These are phyloP conservation scores for Fragilariopsis cylindrus DNA, from an alignment of 108 stramenopile genomes.

Conservation along the genomic window DNA sequence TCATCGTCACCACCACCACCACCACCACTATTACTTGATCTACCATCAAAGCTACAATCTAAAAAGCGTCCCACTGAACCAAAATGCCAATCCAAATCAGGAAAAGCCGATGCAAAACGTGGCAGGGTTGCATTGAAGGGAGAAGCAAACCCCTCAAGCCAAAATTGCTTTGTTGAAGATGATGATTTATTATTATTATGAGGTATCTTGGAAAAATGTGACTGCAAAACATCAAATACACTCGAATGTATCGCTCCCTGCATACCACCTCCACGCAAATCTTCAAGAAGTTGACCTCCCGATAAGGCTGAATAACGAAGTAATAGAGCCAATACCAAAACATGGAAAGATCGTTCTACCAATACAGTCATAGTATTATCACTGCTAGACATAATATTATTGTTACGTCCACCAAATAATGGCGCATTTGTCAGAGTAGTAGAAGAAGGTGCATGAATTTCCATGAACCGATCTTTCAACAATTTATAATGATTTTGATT, in stretches of 20 bases:
- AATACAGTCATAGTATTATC: not conserved
- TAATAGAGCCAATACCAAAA: constrained; percentile 51
- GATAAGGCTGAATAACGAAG: constrained; percentile 72
- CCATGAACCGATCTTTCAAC: constrained; percentile 53
- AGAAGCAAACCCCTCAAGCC: constrained; percentile 73
- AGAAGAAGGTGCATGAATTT: constrained; percentile 30
- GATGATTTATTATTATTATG: too few species aligned
- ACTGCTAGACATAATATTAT: not conserved
- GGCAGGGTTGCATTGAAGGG: constrained; percentile 58
- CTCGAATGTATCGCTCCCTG: constrained; percentile 71
- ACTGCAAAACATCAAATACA: constrained; percentile 57
- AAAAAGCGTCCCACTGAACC: constrained; percentile 73
- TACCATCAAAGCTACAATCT: constrained; percentile 11
- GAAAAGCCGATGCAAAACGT: constrained; percentile 63
- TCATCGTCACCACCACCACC: constrained; percentile 10
- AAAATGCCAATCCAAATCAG: constrained; percentile 78
- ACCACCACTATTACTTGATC: not conserved
- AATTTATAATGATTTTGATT: constrained; percentile 61
- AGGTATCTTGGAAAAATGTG: constrained; percentile 27
- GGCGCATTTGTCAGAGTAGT: not conserved
- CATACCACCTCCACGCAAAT: constrained; percentile 78
- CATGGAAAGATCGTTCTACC: constrained; percentile 49
- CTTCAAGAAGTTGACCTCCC: constrained; percentile 65
- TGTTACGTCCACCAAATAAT: not conserved
- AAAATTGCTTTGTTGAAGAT: not conserved